Evolutionary conservation across 1,284 basidiomycete species (phyloP).

Genomic region (Phellopilus nigrolimitatus): DNA sequence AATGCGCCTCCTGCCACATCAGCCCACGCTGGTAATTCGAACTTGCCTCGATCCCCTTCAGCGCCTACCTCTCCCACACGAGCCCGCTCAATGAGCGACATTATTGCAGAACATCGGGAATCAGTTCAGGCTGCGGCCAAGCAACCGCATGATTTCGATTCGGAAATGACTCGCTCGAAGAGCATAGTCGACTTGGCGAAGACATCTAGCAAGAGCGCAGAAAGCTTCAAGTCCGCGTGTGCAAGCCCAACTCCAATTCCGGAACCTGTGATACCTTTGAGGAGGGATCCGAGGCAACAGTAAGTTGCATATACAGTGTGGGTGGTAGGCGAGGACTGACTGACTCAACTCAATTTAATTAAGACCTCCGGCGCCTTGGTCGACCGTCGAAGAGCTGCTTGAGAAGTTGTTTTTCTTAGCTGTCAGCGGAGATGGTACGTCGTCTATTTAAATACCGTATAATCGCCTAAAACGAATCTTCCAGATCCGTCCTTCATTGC

Average conservation of each 20-base stretch:
- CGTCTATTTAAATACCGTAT: neutral
- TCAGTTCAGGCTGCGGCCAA: neutral
- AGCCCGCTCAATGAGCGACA: constrained; percentile 53
- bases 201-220: constrained; percentile 9
- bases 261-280: constrained; percentile 9
- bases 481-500: constrained; percentile 70
- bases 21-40: neutral
- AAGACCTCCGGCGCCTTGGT: constrained; percentile 56
- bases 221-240: constrained; percentile 9
- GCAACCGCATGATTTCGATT: constrained; percentile 2
- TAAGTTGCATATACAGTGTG: neutral
- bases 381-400: constrained; percentile 66
- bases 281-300: constrained; percentile 13
- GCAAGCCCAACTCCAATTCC: neutral
- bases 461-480: neutral
- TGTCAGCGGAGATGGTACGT: constrained; percentile 72
- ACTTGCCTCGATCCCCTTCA: constrained; percentile 9
- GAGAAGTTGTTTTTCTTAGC: constrained; percentile 73
- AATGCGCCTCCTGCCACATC: neutral
- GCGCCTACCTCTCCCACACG: constrained; percentile 38
- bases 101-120: constrained; percentile 31
- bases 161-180: constrained; percentile 10
- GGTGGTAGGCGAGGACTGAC: neutral
- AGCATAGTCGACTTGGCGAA: constrained; percentile 17
- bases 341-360: neutral